phyloP scores from a whole-genome alignment of 176 grass and related monocot genomes.

The Juncus effusus region DNA sequence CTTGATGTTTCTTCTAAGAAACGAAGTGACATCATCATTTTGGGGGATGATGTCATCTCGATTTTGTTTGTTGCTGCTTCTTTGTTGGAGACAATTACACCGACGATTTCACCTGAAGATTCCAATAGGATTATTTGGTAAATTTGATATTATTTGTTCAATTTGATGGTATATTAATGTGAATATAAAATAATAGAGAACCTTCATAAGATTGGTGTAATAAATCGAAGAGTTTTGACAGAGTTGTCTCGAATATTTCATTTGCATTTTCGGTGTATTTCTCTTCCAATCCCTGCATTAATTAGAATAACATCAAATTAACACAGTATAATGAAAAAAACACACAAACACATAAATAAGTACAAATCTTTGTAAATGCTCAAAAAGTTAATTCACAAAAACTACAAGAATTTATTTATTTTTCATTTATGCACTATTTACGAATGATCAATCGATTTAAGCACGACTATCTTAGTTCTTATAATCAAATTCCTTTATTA shows the following conservation, averaged over 20 bases:
- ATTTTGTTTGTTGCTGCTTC: constrained; percentile 47
- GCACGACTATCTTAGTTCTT: no score
- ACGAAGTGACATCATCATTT: constrained; percentile 37
- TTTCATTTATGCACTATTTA: no score
- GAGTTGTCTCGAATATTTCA: constrained; percentile 56
- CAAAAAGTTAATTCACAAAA: no score
- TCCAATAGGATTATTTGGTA: not conserved
- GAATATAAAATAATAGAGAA: constrained; percentile 3
- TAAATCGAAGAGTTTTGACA: constrained; percentile 66
- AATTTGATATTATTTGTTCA: not conserved
- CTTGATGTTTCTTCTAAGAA: constrained; percentile 56
- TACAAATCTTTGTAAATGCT: no score
- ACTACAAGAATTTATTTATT: no score
- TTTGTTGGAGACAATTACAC: constrained; percentile 51
- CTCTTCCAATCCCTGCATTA: constrained; percentile 54
- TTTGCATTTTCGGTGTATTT: constrained; percentile 67
- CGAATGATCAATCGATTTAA: no score
- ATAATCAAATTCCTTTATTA: no score
- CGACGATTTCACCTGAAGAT: constrained; percentile 68
- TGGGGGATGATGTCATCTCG: constrained; percentile 52
- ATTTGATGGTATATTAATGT: not conserved
- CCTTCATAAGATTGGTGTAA: constrained; percentile 59
- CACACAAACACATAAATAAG: no score
- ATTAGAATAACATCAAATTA: constrained; percentile 2
- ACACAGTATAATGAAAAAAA: no score